These are phyloP conservation scores for Phialemonium atrogriseum DNA, from an alignment of 2,329 filamentous ascomycete species.

Conservation along the genomic window DNA sequence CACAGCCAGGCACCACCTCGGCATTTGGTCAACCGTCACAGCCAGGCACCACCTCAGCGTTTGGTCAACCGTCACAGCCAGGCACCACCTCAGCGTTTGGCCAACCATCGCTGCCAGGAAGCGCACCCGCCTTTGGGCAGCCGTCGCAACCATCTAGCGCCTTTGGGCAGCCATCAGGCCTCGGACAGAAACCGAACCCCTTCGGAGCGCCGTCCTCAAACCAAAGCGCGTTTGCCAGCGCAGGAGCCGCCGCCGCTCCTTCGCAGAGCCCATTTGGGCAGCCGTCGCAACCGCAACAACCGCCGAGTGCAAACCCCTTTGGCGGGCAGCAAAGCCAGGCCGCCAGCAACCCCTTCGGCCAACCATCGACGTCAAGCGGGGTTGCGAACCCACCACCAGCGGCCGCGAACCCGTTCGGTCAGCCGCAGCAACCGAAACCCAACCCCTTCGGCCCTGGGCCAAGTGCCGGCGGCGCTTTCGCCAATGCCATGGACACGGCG, in stretches of 20 bases:
- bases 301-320: constrained; percentile 7
- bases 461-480: constrained; percentile 1
- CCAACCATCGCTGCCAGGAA: constrained; percentile 19
- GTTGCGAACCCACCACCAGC: too few species aligned
- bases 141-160: constrained; percentile 14
- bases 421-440: constrained; percentile 12
- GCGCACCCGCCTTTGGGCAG: constrained; percentile 25
- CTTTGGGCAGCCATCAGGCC: constrained; percentile 27
- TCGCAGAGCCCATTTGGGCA: constrained; percentile 16
- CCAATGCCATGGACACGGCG: constrained; percentile 1
- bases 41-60: constrained; percentile 23
- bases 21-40: constrained; percentile 17
- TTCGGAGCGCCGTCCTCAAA: constrained; percentile 15
- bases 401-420: constrained; percentile 18
- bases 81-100: constrained; percentile 26
- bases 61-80: constrained; percentile 10
- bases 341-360: constrained; percentile 24
- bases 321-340: constrained; percentile 9
- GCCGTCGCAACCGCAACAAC: constrained; percentile 5
- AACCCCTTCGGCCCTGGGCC: constrained; percentile 11
- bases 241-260: constrained; percentile 6
- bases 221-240: too few species aligned
- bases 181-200: constrained; percentile 21
- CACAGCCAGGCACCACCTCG: constrained; percentile 17
- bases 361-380: constrained; percentile 10